Evolutionary conservation across 345 rosid genomes (phyloP).

Genomic region (Leavenworthia alabamica): DNA sequence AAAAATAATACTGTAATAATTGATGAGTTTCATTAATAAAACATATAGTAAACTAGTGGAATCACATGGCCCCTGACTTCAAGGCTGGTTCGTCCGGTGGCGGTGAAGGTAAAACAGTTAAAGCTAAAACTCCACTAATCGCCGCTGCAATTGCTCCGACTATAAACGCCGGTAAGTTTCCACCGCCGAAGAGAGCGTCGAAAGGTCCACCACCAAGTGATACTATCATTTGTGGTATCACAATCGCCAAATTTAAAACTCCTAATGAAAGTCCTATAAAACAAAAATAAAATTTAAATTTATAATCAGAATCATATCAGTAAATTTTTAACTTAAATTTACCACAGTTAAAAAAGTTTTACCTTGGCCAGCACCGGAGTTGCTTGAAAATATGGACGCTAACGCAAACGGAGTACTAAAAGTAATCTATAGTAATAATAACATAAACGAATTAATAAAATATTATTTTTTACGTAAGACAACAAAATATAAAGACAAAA

Average conservation of each 20-base stretch:
- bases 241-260: slow-evolving; percentile 74
- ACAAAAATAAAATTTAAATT: background rate
- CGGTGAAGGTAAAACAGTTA: slow-evolving; percentile 31
- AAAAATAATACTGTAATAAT: too few species aligned
- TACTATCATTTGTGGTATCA: slow-evolving; percentile 56
- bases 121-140: slow-evolving; percentile 23
- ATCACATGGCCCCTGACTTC: slow-evolving; percentile 18
- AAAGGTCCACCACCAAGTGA: slow-evolving; percentile 26
- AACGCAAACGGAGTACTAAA: slow-evolving; percentile 72
- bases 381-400: slow-evolving; percentile 66
- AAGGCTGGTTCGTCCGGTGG: slow-evolving; percentile 10
- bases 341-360: background rate
- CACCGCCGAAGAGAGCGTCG: slow-evolving; percentile 15
- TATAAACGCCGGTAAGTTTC: slow-evolving; percentile 25
- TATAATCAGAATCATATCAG: background rate
- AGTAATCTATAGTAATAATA: slow-evolving; percentile 45
- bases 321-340: background rate
- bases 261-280: slow-evolving; percentile 77
- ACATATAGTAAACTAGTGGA: slow-evolving; percentile 20
- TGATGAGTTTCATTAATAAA: too few species aligned
- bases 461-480: background rate
- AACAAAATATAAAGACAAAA: background rate
- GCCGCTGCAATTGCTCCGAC: slow-evolving; percentile 18
- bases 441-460: background rate
- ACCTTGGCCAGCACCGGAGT: slow-evolving; percentile 79